Base-by-base conservation (phyloP, 352 stramenopile genomes). In the Globisporangium heterothallicum region DNA sequence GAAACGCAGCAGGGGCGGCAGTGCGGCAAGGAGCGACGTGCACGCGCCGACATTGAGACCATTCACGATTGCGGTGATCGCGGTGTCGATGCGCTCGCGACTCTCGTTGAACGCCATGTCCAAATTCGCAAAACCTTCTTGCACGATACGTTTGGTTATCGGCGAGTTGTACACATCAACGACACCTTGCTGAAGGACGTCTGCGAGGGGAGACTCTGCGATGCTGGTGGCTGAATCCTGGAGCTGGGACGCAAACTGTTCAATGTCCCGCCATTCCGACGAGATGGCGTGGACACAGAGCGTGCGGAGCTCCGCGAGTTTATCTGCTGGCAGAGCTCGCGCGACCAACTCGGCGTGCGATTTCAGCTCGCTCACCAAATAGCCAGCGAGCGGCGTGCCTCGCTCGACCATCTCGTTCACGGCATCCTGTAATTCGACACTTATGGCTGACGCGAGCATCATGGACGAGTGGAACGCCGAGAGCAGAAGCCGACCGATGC, bases 1-100 rank as follows among this genome's bases (percentile, higher is more conserved):
- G 7, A 81, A 42, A 8, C 68, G 64, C 24, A 77, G 43, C 13
- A 80, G 42, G 9, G 67, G 63, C 14, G 70, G 70, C 10, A 80
- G 32, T 29, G 44, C 46, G 13, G 53, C 45, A 10, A 70, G 30
- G 34, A 43, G 67, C 2, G 38, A 50, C 12, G 44, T 30, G 19
- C 48, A 42, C 12, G 47, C 46, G 27, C 26, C 61, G 41, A 59
- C n/a, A 1, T 49, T 53, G 16, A 63, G 18, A 13, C 61, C 59
- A 22, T 59, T 52, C 3, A 50, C 49, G 41, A 74, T 38, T 4
- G 57, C 53, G 24, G 60, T 42, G 18, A 74, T 52, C 0, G 61
- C 59, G 40, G 49, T 40, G 24, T 80, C 55, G 8, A 80, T 43
- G 12, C 36, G 44, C 19, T 74, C 66, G 16, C 66, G 60, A 43